Evolutionary conservation across 202 grass and related monocot species (phyloP), one percentile per base, ranked within the genome.

Genomic region (Cymbopogon flexuosus): DNA sequence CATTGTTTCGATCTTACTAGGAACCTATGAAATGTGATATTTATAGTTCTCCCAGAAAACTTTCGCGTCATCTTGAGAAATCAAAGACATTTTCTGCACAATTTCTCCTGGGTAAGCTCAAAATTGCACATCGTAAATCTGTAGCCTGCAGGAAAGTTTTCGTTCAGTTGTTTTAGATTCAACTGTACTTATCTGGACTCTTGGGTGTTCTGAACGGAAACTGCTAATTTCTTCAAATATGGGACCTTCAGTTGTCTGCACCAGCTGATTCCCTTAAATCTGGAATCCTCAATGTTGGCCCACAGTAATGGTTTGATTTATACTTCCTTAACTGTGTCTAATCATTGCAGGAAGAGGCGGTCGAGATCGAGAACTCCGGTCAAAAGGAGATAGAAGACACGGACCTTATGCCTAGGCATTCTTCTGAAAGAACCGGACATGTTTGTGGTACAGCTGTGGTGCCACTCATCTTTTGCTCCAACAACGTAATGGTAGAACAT

Each of bases 291-390:
- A 66, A 51, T 82, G 18, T 73, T 70, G 54, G 8, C 34, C 23
- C 45, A 52, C 29, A 41, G 21, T 62, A 72, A 34, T 30, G 65
- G 1, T 10, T 2, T 24, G 23, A n/a, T 41, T 27, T 16, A 2
- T 34, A 19, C 22, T 83, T 60, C 11, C 29, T 77, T 46, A 75
- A 71, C 36, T 27, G 2, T 80, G 7, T 76, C 39, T 66, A 80
- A 68, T 80, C 27, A 86, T 85, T 16, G 40, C 86, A 89, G 90
- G 83, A 80, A 65, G 70, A 84, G 67, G 75, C 60, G 65, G 37
- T 88, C 86, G 31, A 89, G 90, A 80, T 91, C 90, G 3, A 91
- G 79, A 74, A 92, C 83, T 62, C 90, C 90, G 1, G 80, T 86
- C 34, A 89, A 86, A 70, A 89, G 79, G 52, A 83, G 86, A 86